These are phyloP conservation scores for Magnolia officinalis DNA, from an alignment of 164 flowering plant genomes.

Conservation along the genomic window DNA sequence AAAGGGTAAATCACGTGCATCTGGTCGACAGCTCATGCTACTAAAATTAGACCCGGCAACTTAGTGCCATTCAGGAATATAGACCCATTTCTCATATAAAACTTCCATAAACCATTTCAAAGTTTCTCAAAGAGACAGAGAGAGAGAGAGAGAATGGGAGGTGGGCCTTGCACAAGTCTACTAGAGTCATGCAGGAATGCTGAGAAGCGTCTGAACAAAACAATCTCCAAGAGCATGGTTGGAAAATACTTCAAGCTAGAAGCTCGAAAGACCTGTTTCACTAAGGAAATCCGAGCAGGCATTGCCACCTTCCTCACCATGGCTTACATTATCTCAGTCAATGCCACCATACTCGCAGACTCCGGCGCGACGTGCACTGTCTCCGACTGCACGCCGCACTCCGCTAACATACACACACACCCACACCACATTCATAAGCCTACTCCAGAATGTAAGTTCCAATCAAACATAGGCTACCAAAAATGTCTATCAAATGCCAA, in stretches of 20 bases:
- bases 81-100: too few relatives aligned
- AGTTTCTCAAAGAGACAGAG: not conserved
- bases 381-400: conserved; percentile 49
- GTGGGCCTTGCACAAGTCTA: conserved; percentile 23
- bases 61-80: not conserved
- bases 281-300: conserved; percentile 69
- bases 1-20: not conserved
- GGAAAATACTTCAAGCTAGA: conserved; percentile 77
- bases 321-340: conserved; percentile 84
- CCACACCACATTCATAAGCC: conserved; percentile 11
- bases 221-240: conserved; percentile 46
- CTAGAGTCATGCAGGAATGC: conserved; percentile 37
- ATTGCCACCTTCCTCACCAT: conserved; percentile 87
- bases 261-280: conserved; percentile 61
- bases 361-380: conserved; percentile 77
- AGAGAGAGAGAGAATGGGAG: conserved; percentile 25
- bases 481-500: conserved; percentile 49
- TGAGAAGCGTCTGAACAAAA: conserved; percentile 43
- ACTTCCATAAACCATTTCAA: not conserved
- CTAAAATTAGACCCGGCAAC: not conserved
- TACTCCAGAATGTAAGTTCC: conserved; percentile 42
- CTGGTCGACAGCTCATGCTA: not conserved
- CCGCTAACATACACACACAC: not conserved
- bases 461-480: conserved; percentile 53
- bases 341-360: conserved; percentile 72